These are phyloP conservation scores for Aspergillus unguis DNA, from an alignment of 2,329 filamentous ascomycete species.

Conservation along the genomic window DNA sequence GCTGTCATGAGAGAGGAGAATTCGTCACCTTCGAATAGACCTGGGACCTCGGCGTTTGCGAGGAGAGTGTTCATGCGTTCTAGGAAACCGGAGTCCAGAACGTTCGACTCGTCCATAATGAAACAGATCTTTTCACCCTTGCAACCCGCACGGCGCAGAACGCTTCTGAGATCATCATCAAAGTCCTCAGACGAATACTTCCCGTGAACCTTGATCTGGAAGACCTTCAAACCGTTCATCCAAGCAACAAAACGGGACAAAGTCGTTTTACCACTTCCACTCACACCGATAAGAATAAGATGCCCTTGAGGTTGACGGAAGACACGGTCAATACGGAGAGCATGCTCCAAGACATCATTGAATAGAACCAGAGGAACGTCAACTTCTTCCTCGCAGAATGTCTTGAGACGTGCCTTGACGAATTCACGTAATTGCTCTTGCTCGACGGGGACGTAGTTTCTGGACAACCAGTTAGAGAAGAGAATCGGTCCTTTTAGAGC, in stretches of 20 bases:
- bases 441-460: conserved; percentile 96
- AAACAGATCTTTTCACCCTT: conserved; percentile 99
- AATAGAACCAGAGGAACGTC: conserved; percentile 98
- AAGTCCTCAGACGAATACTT: conserved; percentile 99
- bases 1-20: conserved; percentile 98
- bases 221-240: conserved; percentile 99
- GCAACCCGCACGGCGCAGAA: conserved; percentile 88
- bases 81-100: conserved; percentile 95
- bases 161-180: conserved; percentile 92
- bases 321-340: conserved; percentile 95
- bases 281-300: conserved; percentile 96
- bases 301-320: conserved; percentile 98
- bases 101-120: conserved; percentile 99
- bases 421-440: conserved; percentile 94
- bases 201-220: conserved; percentile 99
- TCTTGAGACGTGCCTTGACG: conserved; percentile 93
- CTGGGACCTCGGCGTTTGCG: conserved; percentile 98
- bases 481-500: conserved; percentile 90
- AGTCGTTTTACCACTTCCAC: conserved; percentile 97
- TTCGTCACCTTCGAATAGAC: conserved; percentile 98
- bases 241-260: conserved; percentile 96
- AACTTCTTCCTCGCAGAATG: conserved; percentile 99
- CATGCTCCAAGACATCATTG: conserved; percentile 97
- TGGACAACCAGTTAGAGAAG: conserved; percentile 99
- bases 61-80: conserved; percentile 99